Evolutionary conservation across 2,329 filamentous ascomycete species (phyloP), one percentile per base, ranked within the genome.

Genomic region (Curvularia eragrostidis): DNA sequence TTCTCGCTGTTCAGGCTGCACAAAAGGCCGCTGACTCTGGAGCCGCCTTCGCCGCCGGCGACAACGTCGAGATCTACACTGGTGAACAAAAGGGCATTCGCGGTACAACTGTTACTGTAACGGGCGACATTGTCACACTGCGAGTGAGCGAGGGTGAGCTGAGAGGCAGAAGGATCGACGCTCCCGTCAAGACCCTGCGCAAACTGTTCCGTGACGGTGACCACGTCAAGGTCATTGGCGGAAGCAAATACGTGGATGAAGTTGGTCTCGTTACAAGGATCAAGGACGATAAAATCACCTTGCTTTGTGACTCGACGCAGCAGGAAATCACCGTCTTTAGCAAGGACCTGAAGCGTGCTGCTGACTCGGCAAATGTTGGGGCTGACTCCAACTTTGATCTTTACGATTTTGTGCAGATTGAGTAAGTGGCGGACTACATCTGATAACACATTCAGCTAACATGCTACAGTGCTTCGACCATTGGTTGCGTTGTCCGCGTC

Each of bases 211-310:
- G 86, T 64, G 85, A 93, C 61, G 95, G 95, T 82, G 95, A 99
- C 71, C 95, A 99, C 73, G 95, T 99, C 81, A 98, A 98, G 81
- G 95, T 99, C 66, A 96, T 97, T 74, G 94, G 95, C 54, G 94
- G 93, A 38, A 97, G 93, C 80, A 90, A 92, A 68, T 98, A 93
- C 76, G 88, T 91, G 54, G 95, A 97, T 68, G 95, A 99, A 79
- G 90, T 98, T 43, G 95, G 95, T 77, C 96, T 97, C 86, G 93
- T 99, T 50, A 93, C 98, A 64, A 91, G 92, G 75, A 95, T 97
- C 65, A 89, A 87, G 48, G 92, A 96, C 59, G 95, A 99, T 75
- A 89, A 91, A 38, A 93, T 99, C 56, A 98, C 95, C 1, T 82
- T 99, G 64, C 82, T 99, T 64, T 97, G 91, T 47, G 95, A 99